A percentile compares a stretch with the other conserved stretches of the same genome.
These are phyloP conservation scores for Neofusicoccum kwambonambiense DNA, from an alignment of 2,329 filamentous ascomycete species.

Conservation along the genomic window DNA sequence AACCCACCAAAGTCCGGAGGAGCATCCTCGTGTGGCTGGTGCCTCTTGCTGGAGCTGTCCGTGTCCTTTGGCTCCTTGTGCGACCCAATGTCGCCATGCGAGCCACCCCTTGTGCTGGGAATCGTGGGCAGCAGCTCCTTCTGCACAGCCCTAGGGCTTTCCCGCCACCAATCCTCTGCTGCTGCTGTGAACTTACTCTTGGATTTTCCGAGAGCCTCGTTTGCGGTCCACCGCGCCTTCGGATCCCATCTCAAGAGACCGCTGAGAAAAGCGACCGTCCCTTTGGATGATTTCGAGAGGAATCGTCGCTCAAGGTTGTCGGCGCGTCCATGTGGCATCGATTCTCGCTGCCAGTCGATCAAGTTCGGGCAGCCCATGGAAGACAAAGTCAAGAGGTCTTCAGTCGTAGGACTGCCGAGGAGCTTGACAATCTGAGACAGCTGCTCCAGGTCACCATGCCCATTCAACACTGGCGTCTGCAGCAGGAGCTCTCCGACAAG, in stretches of 20 bases:
- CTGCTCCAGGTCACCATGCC: constrained; percentile 34
- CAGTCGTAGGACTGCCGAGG: constrained; percentile 30
- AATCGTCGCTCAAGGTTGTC: constrained; percentile 34
- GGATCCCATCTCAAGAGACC: constrained; percentile 27
- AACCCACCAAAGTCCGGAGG: constrained; percentile 9
- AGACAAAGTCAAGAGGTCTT: constrained; percentile 19
- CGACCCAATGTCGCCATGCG: constrained; percentile 4
- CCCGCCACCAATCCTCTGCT: constrained; percentile 25
- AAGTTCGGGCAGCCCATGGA: constrained; percentile 22
- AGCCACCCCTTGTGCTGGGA: constrained; percentile 30
- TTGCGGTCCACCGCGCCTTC: constrained; percentile 25
- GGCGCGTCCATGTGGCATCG: constrained; percentile 20
- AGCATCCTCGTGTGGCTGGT: background rate
- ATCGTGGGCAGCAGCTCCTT: constrained; percentile 34
- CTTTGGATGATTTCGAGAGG: constrained; percentile 22
- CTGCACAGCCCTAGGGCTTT: constrained; percentile 29
- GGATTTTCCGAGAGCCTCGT: constrained; percentile 24
- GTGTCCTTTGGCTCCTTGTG: background rate
- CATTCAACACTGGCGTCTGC: constrained; percentile 26
- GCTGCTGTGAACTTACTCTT: constrained; percentile 17
- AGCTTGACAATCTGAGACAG: constrained; percentile 33
- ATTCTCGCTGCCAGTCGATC: constrained; percentile 24
- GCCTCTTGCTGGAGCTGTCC: background rate
- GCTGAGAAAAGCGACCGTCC: constrained; percentile 26
- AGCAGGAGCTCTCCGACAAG: constrained; percentile 21